A percentile compares a stretch with the other conserved stretches of the same genome.
phyloP scores from a whole-genome alignment of 352 stramenopile species.

The Pythium oligandrum region DNA sequence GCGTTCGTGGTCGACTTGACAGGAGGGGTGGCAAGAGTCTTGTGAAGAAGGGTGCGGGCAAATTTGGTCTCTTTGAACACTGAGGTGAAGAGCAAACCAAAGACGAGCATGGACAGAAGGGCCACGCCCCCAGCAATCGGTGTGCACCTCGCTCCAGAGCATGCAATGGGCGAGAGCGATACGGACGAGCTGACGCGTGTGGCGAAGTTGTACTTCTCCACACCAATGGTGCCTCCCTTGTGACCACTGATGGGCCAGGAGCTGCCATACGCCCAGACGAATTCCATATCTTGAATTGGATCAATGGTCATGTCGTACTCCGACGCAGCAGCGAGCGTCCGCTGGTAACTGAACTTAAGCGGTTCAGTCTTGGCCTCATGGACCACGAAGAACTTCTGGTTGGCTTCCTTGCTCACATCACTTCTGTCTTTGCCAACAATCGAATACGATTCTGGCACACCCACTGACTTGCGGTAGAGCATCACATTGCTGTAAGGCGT shows the following conservation, averaged over 20 bases:
- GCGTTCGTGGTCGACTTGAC: slow-evolving; percentile 52
- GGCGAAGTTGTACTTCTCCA: slow-evolving; percentile 45
- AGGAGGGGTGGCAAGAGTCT: slow-evolving; percentile 36
- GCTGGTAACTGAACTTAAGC: slow-evolving; percentile 74
- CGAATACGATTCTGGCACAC: slow-evolving; percentile 35
- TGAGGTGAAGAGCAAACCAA: slow-evolving; percentile 41
- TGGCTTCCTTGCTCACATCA: slow-evolving; percentile 33
- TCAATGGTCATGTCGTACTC: slow-evolving; percentile 45
- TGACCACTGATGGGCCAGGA: slow-evolving; percentile 62
- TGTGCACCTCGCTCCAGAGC: no score
- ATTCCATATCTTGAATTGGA: slow-evolving; percentile 22
- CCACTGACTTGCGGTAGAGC: slow-evolving; percentile 48
- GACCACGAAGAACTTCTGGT: slow-evolving; percentile 39
- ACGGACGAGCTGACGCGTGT: slow-evolving; percentile 7
- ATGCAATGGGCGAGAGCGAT: no score
- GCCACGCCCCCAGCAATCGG: slow-evolving; percentile 24
- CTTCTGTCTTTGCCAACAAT: slow-evolving; percentile 44
- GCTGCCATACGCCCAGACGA: slow-evolving; percentile 72
- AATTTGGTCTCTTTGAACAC: slow-evolving; percentile 31
- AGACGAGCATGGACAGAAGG: slow-evolving; percentile 47
- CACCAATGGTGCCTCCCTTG: slow-evolving; percentile 38
- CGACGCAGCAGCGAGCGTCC: slow-evolving; percentile 42
- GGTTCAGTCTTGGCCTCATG: slow-evolving; percentile 27
- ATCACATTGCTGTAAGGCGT: slow-evolving; percentile 63
- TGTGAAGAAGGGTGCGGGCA: slow-evolving; percentile 34